Conservation (phyloP, 306 rosid genomes). For the Arachis stenosperma region DNA sequence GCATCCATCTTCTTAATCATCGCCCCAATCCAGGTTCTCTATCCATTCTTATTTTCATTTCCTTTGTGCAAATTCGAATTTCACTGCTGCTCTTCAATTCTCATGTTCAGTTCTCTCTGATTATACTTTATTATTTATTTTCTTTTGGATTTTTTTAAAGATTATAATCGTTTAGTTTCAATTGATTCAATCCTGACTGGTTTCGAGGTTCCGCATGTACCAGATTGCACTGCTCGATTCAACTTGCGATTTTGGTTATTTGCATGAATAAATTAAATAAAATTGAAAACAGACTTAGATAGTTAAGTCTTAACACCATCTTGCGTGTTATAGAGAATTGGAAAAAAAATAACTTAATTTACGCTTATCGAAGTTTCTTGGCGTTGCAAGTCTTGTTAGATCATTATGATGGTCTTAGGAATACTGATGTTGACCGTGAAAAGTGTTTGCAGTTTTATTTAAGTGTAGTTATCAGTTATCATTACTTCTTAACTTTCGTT, state of each 20-base stretch:
- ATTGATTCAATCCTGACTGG: conserved; percentile 31
- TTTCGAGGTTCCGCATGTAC: conserved; percentile 24
- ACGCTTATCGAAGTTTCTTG: conserved; percentile 7
- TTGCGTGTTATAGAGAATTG: background rate
- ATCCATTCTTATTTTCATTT: conserved; percentile 19
- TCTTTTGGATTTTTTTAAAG: too few species aligned
- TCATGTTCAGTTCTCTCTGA: background rate
- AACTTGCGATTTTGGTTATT: conserved; percentile 18
- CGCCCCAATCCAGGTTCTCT: conserved; percentile 42
- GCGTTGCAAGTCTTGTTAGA: conserved; percentile 28
- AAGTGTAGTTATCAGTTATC: conserved; percentile 4
- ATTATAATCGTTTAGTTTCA: background rate
- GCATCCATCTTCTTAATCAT: conserved; percentile 30
- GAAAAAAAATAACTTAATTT: background rate
- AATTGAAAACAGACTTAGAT: conserved; percentile 9
- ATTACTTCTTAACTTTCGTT: background rate
- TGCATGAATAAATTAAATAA: conserved; percentile 20
- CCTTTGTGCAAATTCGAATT: conserved; percentile 15
- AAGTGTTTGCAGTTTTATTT: conserved; percentile 15
- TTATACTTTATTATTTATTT: background rate
- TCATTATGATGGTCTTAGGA: conserved; percentile 29
- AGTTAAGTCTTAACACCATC: background rate
- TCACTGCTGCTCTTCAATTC: conserved; percentile 16
- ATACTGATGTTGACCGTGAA: conserved; percentile 10
- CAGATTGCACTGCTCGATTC: conserved; percentile 26